Percentiles rank a stretch among this genome's conserved stretches.
Evolutionary conservation across 2,329 filamentous ascomycete species (phyloP).

Genomic region (Dryadomyces quercivorus): DNA sequence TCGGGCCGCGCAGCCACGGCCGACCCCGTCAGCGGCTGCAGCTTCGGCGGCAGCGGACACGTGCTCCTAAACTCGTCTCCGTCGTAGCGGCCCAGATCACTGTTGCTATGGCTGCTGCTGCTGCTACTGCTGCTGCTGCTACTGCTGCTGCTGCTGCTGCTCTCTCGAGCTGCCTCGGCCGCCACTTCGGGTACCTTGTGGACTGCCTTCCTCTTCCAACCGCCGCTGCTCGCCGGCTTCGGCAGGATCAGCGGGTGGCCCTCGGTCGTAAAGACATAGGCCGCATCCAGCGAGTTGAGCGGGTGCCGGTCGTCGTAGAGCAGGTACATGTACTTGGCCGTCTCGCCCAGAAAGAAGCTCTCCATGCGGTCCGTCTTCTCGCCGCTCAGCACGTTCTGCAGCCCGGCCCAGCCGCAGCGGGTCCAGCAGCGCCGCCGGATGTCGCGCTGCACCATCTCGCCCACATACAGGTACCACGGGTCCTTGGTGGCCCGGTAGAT

Average conservation of each 20-base stretch:
- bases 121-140: neutral
- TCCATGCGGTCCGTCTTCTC: constrained; percentile 94
- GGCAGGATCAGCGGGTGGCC: constrained; percentile 83
- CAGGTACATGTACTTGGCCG: constrained; percentile 88
- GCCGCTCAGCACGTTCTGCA: constrained; percentile 70
- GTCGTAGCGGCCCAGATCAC: constrained; percentile 19
- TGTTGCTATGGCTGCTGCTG: no score
- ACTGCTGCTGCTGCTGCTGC: neutral
- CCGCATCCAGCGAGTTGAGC: constrained; percentile 72
- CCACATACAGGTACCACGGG: constrained; percentile 91
- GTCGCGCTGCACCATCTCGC: constrained; percentile 87
- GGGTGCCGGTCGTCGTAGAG: constrained; percentile 80
- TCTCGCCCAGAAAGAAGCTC: constrained; percentile 96
- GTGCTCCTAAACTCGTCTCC: constrained; percentile 38
- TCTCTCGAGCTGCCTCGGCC: neutral
- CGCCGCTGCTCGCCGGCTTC: constrained; percentile 15
- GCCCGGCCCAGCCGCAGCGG: constrained; percentile 82
- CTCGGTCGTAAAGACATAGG: constrained; percentile 92
- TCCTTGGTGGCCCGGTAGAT: constrained; percentile 89
- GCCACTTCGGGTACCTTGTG: no score
- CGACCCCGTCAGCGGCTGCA: constrained; percentile 60
- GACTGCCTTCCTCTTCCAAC: no score
- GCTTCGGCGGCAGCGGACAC: constrained; percentile 52
- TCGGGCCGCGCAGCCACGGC: constrained; percentile 67
- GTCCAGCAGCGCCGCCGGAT: constrained; percentile 84